phyloP scores from a whole-genome alignment of 2,329 filamentous ascomycete genomes.

The Juglanconis sp. region DNA sequence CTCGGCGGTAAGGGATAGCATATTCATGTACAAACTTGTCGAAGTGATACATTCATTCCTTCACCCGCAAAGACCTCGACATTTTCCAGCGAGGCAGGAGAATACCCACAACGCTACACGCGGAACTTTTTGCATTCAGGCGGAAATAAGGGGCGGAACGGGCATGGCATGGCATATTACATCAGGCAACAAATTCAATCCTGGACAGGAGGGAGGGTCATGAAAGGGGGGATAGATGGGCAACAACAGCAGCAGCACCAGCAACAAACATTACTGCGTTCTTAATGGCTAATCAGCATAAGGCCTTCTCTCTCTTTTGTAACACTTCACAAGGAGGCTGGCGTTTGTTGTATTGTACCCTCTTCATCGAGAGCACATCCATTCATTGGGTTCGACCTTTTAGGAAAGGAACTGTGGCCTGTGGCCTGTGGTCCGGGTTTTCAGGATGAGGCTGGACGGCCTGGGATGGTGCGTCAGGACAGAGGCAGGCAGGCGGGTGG shows the following conservation, averaged over 20 bases:
- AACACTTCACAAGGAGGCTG: neutral
- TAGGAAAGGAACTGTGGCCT: too few species aligned
- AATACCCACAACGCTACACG: neutral
- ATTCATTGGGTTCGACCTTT: too few species aligned
- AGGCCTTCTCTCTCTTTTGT: neutral
- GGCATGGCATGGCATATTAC: too few species aligned
- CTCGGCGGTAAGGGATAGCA: neutral
- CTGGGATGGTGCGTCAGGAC: too few species aligned
- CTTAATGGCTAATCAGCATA: slow-evolving; percentile 18
- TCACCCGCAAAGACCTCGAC: neutral
- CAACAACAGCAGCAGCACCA: neutral
- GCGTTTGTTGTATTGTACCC: slow-evolving; percentile 1
- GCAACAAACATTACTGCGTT: neutral
- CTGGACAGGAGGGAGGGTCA: too few species aligned
- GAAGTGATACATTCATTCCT: neutral
- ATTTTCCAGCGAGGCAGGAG: neutral
- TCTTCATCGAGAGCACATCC: too few species aligned
- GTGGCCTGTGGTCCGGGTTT: too few species aligned
- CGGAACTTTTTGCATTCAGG: neutral
- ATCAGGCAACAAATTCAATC: too few species aligned
- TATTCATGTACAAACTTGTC: slow-evolving; percentile 5
- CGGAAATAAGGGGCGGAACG: too few species aligned
- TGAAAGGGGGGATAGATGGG: too few species aligned
- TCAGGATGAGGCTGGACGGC: too few species aligned
- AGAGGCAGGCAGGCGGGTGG: too few species aligned